A percentile compares a stretch with the other conserved stretches of the same genome.
These are phyloP conservation scores for Arthrobotrys iridis DNA, from an alignment of 2,329 filamentous ascomycete species.

Conservation along the genomic window DNA sequence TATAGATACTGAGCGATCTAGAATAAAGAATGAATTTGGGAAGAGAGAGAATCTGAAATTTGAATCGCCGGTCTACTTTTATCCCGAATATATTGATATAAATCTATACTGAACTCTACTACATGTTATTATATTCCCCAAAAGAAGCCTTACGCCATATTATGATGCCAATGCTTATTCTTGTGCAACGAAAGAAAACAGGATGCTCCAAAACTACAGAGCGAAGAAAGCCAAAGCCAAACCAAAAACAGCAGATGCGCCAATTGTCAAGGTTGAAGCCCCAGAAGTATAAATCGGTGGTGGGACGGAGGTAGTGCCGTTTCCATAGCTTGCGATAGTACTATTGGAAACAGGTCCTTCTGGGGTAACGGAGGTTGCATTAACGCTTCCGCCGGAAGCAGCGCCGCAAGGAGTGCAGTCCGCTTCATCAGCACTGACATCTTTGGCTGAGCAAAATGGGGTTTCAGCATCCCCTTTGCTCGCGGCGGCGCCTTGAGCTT, in stretches of 20 bases:
- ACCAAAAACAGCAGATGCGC: background rate
- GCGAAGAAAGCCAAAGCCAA: slow-evolving; percentile 10
- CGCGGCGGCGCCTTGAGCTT: background rate
- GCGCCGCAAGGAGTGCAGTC: background rate
- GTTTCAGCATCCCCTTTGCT: background rate
- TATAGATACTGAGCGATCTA: too few species aligned
- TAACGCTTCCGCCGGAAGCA: background rate
- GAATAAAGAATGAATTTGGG: too few species aligned
- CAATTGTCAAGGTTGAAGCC: background rate
- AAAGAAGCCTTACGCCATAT: background rate
- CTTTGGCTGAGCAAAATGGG: slow-evolving; percentile 12
- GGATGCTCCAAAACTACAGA: background rate
- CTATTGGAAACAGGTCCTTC: background rate
- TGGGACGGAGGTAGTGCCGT: background rate
- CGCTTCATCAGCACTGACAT: background rate
- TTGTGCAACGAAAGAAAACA: too few species aligned
- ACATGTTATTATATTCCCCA: too few species aligned
- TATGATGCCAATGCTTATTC: too few species aligned
- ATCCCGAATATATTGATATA: too few species aligned
- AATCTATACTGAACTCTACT: background rate
- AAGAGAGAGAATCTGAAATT: too few species aligned
- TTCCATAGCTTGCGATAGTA: background rate
- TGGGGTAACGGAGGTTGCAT: background rate
- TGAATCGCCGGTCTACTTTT: background rate
- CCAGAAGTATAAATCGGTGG: slow-evolving; percentile 14